A percentile compares a stretch with the other conserved stretches of the same genome.
Evolutionary conservation across 2,329 filamentous ascomycete genomes (phyloP).

Genomic region (Cryphonectria nitschkei): DNA sequence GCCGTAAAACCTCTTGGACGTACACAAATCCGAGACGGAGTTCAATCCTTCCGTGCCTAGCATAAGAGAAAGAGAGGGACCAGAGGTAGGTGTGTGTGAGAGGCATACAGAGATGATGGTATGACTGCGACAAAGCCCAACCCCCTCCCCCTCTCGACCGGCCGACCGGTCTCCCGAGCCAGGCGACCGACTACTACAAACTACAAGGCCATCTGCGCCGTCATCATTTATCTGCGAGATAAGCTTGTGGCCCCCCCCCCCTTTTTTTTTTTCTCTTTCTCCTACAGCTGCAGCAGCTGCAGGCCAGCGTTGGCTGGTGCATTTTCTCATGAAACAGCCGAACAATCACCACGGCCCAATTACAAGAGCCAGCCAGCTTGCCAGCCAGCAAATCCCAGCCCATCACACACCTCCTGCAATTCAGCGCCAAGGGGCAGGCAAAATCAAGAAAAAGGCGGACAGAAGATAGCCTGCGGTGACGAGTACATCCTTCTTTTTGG

Average conservation of each 20-base stretch:
- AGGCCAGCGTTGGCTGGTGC: neutral
- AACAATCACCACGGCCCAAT: neutral
- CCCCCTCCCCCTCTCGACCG: neutral
- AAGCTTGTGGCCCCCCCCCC: neutral
- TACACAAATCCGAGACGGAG: too few species aligned
- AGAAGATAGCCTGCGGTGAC: neutral
- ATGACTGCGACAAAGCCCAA: neutral
- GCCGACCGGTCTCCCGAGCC: neutral
- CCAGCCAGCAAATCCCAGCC: too few species aligned
- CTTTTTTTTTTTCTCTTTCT: too few species aligned
- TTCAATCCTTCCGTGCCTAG: neutral
- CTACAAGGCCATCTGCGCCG: neutral
- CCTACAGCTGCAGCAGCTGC: neutral
- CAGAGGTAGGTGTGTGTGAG: neutral
- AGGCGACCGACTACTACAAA: neutral
- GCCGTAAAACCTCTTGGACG: neutral
- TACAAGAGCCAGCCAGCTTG: neutral
- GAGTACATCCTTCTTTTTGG: too few species aligned
- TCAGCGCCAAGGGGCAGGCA: neutral
- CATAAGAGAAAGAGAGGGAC: neutral
- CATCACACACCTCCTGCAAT: neutral
- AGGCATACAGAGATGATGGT: neutral
- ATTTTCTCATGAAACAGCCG: neutral
- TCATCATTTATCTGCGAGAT: neutral
- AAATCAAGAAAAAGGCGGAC: neutral